A percentile compares a stretch with the other conserved stretches of the same genome.
phyloP scores from a whole-genome alignment of 768 basidiomycete genomes.

The Auricularia cornea region DNA sequence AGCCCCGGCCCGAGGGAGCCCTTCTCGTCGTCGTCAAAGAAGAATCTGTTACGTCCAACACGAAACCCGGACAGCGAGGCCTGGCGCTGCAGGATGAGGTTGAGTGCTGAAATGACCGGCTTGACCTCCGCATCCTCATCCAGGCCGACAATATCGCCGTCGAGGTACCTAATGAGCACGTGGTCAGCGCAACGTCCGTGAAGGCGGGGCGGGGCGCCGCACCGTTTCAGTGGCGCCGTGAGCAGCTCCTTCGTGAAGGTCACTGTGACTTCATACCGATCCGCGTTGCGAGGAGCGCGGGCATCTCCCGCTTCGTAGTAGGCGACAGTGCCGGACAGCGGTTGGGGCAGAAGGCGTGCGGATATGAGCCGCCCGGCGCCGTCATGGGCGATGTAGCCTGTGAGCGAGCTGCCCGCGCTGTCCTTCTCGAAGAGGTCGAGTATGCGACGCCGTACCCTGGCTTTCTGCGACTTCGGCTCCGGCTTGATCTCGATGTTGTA shows the following conservation, averaged over 20 bases:
- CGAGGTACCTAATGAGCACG: conserved; percentile 40
- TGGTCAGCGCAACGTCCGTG: too few species aligned
- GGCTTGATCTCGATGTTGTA: conserved; percentile 48
- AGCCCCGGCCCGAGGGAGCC: neutral
- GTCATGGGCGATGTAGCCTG: conserved; percentile 43
- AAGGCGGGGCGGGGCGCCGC: neutral
- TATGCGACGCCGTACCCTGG: conserved; percentile 38
- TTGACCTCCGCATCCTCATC: conserved; percentile 40
- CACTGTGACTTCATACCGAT: neutral
- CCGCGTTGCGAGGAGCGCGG: neutral
- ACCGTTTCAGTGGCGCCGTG: neutral
- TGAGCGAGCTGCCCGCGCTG: conserved; percentile 20
- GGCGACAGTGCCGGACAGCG: conserved; percentile 8
- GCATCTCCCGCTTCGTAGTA: neutral
- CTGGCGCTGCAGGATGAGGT: conserved; percentile 48
- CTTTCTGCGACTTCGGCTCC: conserved; percentile 26
- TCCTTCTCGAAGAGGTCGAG: conserved; percentile 45
- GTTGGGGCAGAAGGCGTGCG: conserved; percentile 32
- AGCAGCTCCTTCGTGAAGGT: neutral
- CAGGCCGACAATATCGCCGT: conserved; percentile 44
- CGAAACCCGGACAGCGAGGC: conserved; percentile 42
- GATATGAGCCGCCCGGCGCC: conserved; percentile 38
- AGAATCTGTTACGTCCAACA: conserved; percentile 59
- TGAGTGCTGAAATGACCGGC: conserved; percentile 55
- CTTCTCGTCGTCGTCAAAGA: conserved; percentile 32